phyloP scores from a whole-genome alignment of 768 basidiomycete genomes.

The Collybia sordida region DNA sequence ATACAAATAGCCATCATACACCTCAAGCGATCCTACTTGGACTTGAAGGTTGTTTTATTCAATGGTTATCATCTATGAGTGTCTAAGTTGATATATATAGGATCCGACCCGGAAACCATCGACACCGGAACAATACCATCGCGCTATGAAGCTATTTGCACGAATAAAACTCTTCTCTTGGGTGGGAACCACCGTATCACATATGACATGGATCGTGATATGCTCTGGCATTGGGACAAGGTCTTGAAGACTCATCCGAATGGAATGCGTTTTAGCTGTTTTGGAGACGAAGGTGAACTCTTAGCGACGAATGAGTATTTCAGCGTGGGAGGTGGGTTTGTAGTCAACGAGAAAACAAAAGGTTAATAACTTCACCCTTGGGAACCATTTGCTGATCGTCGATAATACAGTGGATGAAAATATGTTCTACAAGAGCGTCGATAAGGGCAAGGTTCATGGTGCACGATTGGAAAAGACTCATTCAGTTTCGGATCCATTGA shows the following conservation, averaged over 20 bases:
- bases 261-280: slow-evolving; percentile 91
- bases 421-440: slow-evolving; percentile 89
- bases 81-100: slow-evolving; percentile 23
- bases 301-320: slow-evolving; percentile 96
- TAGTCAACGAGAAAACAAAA: slow-evolving; percentile 93
- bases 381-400: background rate
- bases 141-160: slow-evolving; percentile 68
- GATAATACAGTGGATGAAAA: slow-evolving; percentile 77
- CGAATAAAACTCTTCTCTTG: slow-evolving; percentile 65
- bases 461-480: slow-evolving; percentile 74
- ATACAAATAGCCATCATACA: slow-evolving; percentile 68
- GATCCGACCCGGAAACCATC: slow-evolving; percentile 91
- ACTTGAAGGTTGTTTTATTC: slow-evolving; percentile 56
- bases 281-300: slow-evolving; percentile 76
- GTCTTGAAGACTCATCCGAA: slow-evolving; percentile 90
- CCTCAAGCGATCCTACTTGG: slow-evolving; percentile 86
- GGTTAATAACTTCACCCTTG: slow-evolving; percentile 35
- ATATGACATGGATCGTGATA: slow-evolving; percentile 88
- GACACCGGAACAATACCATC: slow-evolving; percentile 82
- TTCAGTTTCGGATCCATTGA: slow-evolving; percentile 36
- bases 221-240: slow-evolving; percentile 90
- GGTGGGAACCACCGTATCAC: slow-evolving; percentile 74
- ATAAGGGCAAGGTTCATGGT: slow-evolving; percentile 77
- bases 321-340: slow-evolving; percentile 92
- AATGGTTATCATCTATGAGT: background rate